A percentile compares a stretch with the other conserved stretches of the same genome.
These are phyloP conservation scores for Diaporthe citri DNA, from an alignment of 2,329 filamentous ascomycete genomes.

Conservation along the genomic window DNA sequence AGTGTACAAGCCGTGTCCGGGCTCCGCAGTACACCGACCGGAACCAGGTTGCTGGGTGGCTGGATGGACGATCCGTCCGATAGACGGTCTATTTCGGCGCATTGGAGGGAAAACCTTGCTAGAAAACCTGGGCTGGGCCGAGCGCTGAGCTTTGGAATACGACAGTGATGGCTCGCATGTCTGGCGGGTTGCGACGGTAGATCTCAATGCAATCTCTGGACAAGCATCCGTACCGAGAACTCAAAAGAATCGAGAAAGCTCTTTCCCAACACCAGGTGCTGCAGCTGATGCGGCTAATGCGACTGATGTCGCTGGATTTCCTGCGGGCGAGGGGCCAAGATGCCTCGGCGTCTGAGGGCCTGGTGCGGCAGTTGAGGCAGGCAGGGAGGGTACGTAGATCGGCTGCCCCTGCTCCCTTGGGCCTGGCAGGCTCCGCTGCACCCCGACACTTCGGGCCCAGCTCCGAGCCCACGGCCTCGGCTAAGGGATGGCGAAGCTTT, in stretches of 20 bases:
- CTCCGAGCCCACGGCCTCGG: slow-evolving; percentile 24
- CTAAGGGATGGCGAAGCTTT: slow-evolving; percentile 7
- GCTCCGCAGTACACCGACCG: no score
- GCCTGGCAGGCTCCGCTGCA: not conserved
- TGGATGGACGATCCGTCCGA: slow-evolving; percentile 14
- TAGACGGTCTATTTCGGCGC: not conserved
- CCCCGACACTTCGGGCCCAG: slow-evolving; percentile 13
- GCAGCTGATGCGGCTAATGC: not conserved
- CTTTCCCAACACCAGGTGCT: not conserved
- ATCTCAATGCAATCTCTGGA: slow-evolving; percentile 30
- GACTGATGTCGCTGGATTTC: not conserved
- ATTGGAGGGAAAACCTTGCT: not conserved
- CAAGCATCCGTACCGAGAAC: slow-evolving; percentile 8
- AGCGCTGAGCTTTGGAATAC: slow-evolving; percentile 11
- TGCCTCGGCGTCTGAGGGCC: slow-evolving; percentile 10
- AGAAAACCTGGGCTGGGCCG: not conserved
- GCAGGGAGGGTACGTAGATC: not conserved
- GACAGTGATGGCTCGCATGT: slow-evolving; percentile 10
- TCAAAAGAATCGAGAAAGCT: not conserved
- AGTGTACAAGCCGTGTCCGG: not conserved
- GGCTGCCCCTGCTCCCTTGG: not conserved
- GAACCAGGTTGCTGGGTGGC: not conserved
- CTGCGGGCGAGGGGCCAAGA: slow-evolving; percentile 14
- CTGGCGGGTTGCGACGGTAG: slow-evolving; percentile 26
- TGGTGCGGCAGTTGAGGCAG: slow-evolving; percentile 18